Percentiles rank a stretch among this genome's conserved stretches.
Conservation (phyloP, 305 asterid species). For the Ilex paraguariensis region DNA sequence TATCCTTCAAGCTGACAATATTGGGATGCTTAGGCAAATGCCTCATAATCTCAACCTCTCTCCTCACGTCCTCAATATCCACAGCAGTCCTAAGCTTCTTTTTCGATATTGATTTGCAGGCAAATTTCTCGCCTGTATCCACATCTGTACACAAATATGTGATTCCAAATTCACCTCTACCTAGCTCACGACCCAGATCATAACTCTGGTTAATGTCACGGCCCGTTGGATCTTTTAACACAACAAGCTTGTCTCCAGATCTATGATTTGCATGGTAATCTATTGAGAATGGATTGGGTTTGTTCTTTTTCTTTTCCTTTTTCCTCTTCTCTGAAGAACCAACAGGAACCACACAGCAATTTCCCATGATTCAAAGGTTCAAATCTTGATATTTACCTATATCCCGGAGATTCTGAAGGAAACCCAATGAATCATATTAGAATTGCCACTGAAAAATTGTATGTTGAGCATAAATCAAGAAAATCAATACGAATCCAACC, state of each 20-base stretch:
- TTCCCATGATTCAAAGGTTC: conserved; percentile 31
- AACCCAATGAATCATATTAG: conserved; percentile 8
- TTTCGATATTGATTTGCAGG: conserved; percentile 46
- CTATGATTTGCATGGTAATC: conserved; percentile 21
- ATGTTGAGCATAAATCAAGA: neutral
- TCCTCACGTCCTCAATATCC: conserved; percentile 49
- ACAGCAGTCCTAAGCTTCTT: conserved; percentile 40
- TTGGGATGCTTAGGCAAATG: conserved; percentile 45
- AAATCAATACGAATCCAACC: conserved; percentile 2
- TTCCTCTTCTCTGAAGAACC: conserved; percentile 22
- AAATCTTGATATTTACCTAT: conserved; percentile 5
- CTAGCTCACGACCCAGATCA: conserved; percentile 41
- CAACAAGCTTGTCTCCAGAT: conserved; percentile 27
- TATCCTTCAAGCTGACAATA: conserved; percentile 37
- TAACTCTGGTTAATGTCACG: conserved; percentile 24
- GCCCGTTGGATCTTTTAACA: conserved; percentile 39
- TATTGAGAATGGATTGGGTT: conserved; percentile 32
- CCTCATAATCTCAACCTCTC: conserved; percentile 55
- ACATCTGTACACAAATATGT: conserved; percentile 40
- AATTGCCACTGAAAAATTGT: neutral
- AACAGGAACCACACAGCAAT: conserved; percentile 35
- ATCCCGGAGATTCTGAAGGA: conserved; percentile 14
- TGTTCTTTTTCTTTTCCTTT: conserved; percentile 19
- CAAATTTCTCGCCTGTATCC: conserved; percentile 28
- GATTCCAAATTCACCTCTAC: conserved; percentile 48